Conservation (phyloP, 2,329 filamentous ascomycete species). For the Sarocladium strictum region DNA sequence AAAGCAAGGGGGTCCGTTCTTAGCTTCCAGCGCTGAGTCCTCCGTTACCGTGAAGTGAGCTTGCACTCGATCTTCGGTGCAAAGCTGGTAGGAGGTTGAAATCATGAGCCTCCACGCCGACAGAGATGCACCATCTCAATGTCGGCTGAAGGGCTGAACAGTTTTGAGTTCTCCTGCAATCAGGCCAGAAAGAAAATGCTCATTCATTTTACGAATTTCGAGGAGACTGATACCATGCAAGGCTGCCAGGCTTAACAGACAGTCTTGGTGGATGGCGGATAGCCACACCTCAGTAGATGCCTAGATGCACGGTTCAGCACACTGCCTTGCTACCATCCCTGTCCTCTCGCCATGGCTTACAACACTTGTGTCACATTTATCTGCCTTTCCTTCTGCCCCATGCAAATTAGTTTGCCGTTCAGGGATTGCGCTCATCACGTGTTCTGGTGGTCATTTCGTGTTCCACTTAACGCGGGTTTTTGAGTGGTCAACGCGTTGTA, state of each 20-base stretch:
- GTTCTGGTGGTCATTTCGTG: constrained; percentile 11
- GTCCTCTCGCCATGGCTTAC: too few species aligned
- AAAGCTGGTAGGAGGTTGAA: not conserved
- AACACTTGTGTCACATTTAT: too few species aligned
- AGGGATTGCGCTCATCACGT: constrained; percentile 9
- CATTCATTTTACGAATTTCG: too few species aligned
- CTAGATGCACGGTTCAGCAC: not conserved
- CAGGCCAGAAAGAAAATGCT: too few species aligned
- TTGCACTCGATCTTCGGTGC: not conserved
- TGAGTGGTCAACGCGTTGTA: not conserved
- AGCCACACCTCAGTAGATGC: constrained; percentile 11
- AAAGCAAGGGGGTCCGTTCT: not conserved
- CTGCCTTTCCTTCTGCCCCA: not conserved
- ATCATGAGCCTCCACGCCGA: too few species aligned
- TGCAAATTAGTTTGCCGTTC: too few species aligned
- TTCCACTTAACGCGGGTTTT: constrained; percentile 11
- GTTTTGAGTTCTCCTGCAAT: too few species aligned
- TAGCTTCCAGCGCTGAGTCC: not conserved
- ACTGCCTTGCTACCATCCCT: not conserved
- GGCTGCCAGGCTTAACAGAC: constrained; percentile 12
- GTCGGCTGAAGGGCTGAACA: not conserved
- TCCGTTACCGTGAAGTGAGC: not conserved
- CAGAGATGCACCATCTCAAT: too few species aligned
- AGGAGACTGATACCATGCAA: constrained; percentile 1
- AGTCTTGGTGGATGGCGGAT: constrained; percentile 13